Conservation (phyloP, 768 basidiomycete genomes). For the Russula dissimulans region DNA sequence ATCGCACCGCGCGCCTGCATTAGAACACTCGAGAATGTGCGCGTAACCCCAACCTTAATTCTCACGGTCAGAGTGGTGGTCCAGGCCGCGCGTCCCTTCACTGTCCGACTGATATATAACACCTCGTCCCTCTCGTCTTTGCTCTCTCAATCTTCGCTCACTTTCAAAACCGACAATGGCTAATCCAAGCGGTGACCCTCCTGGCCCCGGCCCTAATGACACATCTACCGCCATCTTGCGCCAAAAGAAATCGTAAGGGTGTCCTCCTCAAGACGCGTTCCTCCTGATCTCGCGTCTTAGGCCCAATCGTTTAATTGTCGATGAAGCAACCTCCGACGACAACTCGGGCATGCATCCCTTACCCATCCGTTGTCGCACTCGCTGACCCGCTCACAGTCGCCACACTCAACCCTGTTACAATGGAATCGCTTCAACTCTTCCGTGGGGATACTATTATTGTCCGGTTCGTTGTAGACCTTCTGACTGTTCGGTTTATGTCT, state of each 20-base stretch:
- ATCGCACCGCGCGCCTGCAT: background rate
- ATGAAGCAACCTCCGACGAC: slow-evolving; percentile 89
- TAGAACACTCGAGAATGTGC: slow-evolving; percentile 11
- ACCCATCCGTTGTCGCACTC: background rate
- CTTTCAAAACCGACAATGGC: slow-evolving; percentile 36
- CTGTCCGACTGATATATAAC: slow-evolving; percentile 6
- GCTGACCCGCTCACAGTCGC: slow-evolving; percentile 49
- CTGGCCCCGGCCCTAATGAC: slow-evolving; percentile 83
- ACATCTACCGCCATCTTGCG: slow-evolving; percentile 91
- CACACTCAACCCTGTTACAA: slow-evolving; percentile 90
- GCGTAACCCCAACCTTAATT: background rate
- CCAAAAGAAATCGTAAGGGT: slow-evolving; percentile 90
- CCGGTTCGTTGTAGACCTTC: slow-evolving; percentile 41
- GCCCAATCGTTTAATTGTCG: slow-evolving; percentile 95
- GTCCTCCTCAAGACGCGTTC: slow-evolving; percentile 10
- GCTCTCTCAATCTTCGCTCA: background rate
- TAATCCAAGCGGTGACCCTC: slow-evolving; percentile 76
- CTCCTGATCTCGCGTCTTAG: slow-evolving; percentile 35
- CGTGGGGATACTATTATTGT: slow-evolving; percentile 95
- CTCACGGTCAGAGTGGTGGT: slow-evolving; percentile 5
- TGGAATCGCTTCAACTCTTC: slow-evolving; percentile 91
- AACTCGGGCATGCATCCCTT: slow-evolving; percentile 65
- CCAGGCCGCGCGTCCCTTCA: slow-evolving; percentile 19
- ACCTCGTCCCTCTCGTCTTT: background rate
- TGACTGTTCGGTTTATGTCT: background rate